phyloP scores from a whole-genome alignment of 139 green algal species.

The Haematococcus sp. region DNA sequence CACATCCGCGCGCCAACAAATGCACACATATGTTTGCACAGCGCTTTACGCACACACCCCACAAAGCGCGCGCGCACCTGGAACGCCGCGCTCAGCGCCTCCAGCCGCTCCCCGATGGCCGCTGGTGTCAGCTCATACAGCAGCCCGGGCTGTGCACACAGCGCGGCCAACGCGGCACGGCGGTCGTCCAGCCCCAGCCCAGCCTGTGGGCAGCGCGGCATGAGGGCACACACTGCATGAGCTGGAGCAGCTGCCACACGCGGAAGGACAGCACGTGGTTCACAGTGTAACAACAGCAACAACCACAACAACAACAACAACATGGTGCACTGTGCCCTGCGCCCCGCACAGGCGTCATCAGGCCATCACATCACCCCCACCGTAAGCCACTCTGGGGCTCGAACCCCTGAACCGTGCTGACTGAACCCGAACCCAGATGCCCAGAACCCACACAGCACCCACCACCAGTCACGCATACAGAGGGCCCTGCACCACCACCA shows the following conservation, averaged over 20 bases:
- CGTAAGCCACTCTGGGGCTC: too few species aligned
- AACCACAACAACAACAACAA: too few species aligned
- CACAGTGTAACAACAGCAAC: not conserved
- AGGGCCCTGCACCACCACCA: not conserved
- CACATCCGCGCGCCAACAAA: too few species aligned
- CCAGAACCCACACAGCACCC: too few species aligned
- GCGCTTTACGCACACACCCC: too few species aligned
- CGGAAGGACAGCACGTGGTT: not conserved
- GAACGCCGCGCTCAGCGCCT: constrained; percentile 31
- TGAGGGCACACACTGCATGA: not conserved
- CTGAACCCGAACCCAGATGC: too few species aligned
- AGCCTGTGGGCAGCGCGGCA: not conserved
- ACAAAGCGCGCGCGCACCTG: not conserved
- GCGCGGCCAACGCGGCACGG: constrained; percentile 24
- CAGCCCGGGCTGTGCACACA: constrained; percentile 36
- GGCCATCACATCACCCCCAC: too few species aligned
- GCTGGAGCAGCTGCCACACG: not conserved
- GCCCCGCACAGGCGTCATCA: too few species aligned
- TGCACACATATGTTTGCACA: too few species aligned
- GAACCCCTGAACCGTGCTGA: too few species aligned
- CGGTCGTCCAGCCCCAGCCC: constrained; percentile 9
- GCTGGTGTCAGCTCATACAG: constrained; percentile 34
- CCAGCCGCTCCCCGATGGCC: constrained; percentile 22
- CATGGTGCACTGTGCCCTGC: too few species aligned
- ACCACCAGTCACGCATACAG: not conserved